Evolutionary conservation across 495 filamentous ascomycete genomes (phyloP), one percentile per base, ranked within the genome.

Genomic region (Pseudevernia furfuracea): DNA sequence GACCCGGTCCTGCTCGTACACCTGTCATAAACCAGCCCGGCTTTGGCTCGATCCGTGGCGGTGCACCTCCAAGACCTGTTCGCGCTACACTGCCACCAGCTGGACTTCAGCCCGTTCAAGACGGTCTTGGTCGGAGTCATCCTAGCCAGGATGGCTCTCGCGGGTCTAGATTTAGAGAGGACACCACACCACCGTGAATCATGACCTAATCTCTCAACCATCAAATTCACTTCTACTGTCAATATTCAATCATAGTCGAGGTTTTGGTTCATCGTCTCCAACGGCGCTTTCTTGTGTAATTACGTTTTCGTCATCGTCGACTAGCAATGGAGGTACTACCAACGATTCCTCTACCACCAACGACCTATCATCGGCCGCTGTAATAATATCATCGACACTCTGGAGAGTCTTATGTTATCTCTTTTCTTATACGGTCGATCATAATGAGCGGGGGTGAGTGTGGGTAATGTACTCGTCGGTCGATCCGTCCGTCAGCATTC

Each of bases 151-250:
- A 84, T 69, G 82, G 82, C 32, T 84, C 81, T 66, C 76, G 81
- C 61, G 73, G 80, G 38, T 84, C 82, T 66, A 78, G 79, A 52
- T 85, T 85, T 67, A 81, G 81, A 43, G 82, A 85, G 68, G 62
- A 70, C 21, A 68, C 69, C 17, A 68, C 67, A 34, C 67, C 67
- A 3, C 67, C 67, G 43, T 68, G 46, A 66, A 11, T 23, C 19
- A 38, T 37, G 25, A n/a, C 7, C 32, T 30, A 15, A 28, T 49
- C 4, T 39, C 9, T 46, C 21, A 37, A 61, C 61, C 30, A 44
- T 61, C 59, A 37, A 52, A 3, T 59, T 68, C 61, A 38, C 39
- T 67, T 63, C 60, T 64, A 37, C 48, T 60, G 60, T 63, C 61
- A 23, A 67, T 67, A 63, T 67, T 63, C 6, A 44, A 41, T 44